phyloP scores from a whole-genome alignment of 2,329 filamentous ascomycete genomes.

The Fusarium begoniae region DNA sequence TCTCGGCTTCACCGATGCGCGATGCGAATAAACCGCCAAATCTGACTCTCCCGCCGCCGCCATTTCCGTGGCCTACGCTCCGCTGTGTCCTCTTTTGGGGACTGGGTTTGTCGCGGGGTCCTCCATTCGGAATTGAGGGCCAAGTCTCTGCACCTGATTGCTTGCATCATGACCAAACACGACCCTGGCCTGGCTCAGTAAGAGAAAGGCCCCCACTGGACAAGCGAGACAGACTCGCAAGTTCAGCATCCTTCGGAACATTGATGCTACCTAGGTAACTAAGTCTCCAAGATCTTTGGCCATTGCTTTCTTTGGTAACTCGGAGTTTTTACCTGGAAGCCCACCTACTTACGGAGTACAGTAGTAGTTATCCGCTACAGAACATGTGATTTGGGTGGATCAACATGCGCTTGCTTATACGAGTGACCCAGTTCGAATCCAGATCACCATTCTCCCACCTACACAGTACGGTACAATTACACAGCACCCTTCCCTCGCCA shows the following conservation, averaged over 20 bases:
- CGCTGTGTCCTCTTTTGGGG: constrained; percentile 29
- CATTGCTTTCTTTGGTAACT: constrained; percentile 1
- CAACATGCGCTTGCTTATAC: constrained; percentile 13
- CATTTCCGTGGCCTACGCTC: constrained; percentile 31
- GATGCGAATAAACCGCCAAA: constrained; percentile 37
- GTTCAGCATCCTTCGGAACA: neutral
- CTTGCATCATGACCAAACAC: constrained; percentile 14
- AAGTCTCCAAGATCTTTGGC: constrained; percentile 8
- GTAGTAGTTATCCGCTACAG: neutral
- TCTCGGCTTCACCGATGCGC: constrained; percentile 42
- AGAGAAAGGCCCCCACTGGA: neutral
- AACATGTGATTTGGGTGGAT: neutral
- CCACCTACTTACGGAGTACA: neutral
- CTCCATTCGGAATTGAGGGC: constrained; percentile 14
- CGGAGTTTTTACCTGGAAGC: neutral
- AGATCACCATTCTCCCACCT: neutral
- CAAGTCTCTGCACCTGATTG: constrained; percentile 13
- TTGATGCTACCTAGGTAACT: neutral
- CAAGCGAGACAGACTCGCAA: neutral
- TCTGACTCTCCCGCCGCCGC: constrained; percentile 29
- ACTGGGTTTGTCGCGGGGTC: constrained; percentile 26
- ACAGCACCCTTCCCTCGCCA: neutral
- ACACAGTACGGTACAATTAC: neutral
- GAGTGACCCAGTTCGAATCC: constrained; percentile 16
- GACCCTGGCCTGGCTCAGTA: neutral